Percentiles rank a stretch among this genome's conserved stretches.
phyloP scores from a whole-genome alignment of 2,329 filamentous ascomycete species.

The Zymoseptoria tritici region DNA sequence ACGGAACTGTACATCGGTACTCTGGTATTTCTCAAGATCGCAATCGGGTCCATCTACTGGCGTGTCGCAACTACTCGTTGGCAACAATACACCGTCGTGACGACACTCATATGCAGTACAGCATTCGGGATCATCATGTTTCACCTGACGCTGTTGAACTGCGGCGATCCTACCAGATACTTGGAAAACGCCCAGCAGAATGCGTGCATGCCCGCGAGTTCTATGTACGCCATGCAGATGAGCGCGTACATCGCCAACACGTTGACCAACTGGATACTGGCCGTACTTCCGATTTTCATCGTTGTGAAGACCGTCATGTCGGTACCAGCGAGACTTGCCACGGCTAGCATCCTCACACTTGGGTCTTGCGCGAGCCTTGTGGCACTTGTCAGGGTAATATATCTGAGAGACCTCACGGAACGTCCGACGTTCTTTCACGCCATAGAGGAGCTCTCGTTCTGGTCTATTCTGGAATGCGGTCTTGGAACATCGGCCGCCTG shows the following conservation, averaged over 20 bases:
- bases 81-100: conserved; percentile 29
- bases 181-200: conserved; percentile 13
- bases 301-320: conserved; percentile 37
- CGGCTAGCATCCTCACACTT: conserved; percentile 34
- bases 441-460: conserved; percentile 23
- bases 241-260: conserved; percentile 30
- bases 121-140: conserved; percentile 31
- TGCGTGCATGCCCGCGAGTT: conserved; percentile 14
- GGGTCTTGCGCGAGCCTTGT: conserved; percentile 25
- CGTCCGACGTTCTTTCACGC: conserved; percentile 19
- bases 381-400: conserved; percentile 20
- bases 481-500: conserved; percentile 30
- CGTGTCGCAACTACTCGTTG: conserved; percentile 35
- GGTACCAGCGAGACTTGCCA: conserved; percentile 34
- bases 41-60: conserved; percentile 39
- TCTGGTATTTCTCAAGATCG: conserved; percentile 38
- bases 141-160: conserved; percentile 27
- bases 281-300: conserved; percentile 34
- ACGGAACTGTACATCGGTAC: conserved; percentile 36
- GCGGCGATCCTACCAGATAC: conserved; percentile 22
- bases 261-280: conserved; percentile 30
- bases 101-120: conserved; percentile 23
- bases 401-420: conserved; percentile 16
- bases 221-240: conserved; percentile 17
- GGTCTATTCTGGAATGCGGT: conserved; percentile 30